Evolutionary conservation across 2,329 filamentous ascomycete genomes (phyloP).

Genomic region (Alternaria sp.): DNA sequence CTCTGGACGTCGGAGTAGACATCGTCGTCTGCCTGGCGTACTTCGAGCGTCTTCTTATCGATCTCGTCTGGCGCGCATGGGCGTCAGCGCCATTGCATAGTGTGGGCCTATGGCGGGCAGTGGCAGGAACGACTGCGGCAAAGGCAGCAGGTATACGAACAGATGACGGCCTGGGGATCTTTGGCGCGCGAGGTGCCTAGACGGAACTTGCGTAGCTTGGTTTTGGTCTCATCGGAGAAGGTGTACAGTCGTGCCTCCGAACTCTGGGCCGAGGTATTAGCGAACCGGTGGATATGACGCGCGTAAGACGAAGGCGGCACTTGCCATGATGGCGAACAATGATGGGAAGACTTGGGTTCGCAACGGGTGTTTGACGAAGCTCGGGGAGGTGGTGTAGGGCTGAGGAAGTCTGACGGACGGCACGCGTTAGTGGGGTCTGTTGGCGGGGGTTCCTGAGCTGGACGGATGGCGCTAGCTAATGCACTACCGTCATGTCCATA

Average conservation of each 20-base stretch:
- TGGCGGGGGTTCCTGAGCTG: constrained; percentile 19
- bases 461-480: constrained; percentile 23
- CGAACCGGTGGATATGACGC: background rate
- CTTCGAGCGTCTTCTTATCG: constrained; percentile 88
- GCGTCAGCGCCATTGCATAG: constrained; percentile 38
- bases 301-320: constrained; percentile 10
- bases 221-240: constrained; percentile 89
- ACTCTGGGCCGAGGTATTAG: constrained; percentile 50
- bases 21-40: constrained; percentile 81
- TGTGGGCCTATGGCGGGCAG: constrained; percentile 1
- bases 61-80: constrained; percentile 73
- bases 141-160: constrained; percentile 63
- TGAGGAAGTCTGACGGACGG: constrained; percentile 23
- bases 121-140: constrained; percentile 5
- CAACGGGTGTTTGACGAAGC: constrained; percentile 14
- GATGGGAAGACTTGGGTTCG: constrained; percentile 6
- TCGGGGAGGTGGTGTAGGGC: constrained; percentile 24
- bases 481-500: constrained; percentile 9
- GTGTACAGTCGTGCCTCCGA: constrained; percentile 92
- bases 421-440: constrained; percentile 14
- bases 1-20: constrained; percentile 84
- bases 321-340: constrained; percentile 27
- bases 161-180: constrained; percentile 89
- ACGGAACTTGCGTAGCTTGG: constrained; percentile 92
- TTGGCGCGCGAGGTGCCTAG: constrained; percentile 87